Base-by-base conservation (phyloP, 345 rosid species). In the Salix exigua region DNA sequence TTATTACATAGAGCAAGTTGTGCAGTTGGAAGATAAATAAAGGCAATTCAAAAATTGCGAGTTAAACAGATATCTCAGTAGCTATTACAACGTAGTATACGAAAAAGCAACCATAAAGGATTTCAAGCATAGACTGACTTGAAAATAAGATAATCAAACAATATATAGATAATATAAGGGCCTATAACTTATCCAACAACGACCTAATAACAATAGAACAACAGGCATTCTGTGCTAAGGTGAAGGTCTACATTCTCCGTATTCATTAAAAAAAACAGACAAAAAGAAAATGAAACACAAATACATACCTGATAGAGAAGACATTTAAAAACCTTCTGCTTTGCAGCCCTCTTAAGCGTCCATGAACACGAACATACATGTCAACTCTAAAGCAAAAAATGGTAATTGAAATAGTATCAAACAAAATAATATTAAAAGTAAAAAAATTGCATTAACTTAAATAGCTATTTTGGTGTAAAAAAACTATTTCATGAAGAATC, bases 311-410 rank as follows among this genome's bases (percentile, higher is more conserved):
- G 64, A 96, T 82, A 63, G 90, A 87, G 87, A 91, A 96, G 71
- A 83, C 89, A 77, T 88, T 91, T 44, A 96, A 77, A 76, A 88
- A 86, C 78, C 90, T 89, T 79, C 88, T 91, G 48, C 90, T 91
- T 74, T 89, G 97, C 73, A 96, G 81, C 75, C 85, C 85, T 85
- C 91, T 91, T 64, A 96, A 75, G 81, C 87, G 94, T 75, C 98
- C 98, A 78, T 88, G 88, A 66, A 96, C 88, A 76, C 97, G 91
- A 79, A 91, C 98, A 86, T 96, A 96, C 83, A 83, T 89, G 71
- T 97, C 98, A 69, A 86, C 79, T 90, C 99, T 93, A 79, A 33
- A n/a, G 44, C 37, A 37, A 66, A 79, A 82, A 50, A 67, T 3
- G 48, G 19, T 61, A 40, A 80, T 38, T 53, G 65, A 69, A 18